Evolutionary conservation across 176 grass and related monocot genomes (phyloP), one percentile per base, ranked within the genome.

Genomic region (Cymbopogon citratus): DNA sequence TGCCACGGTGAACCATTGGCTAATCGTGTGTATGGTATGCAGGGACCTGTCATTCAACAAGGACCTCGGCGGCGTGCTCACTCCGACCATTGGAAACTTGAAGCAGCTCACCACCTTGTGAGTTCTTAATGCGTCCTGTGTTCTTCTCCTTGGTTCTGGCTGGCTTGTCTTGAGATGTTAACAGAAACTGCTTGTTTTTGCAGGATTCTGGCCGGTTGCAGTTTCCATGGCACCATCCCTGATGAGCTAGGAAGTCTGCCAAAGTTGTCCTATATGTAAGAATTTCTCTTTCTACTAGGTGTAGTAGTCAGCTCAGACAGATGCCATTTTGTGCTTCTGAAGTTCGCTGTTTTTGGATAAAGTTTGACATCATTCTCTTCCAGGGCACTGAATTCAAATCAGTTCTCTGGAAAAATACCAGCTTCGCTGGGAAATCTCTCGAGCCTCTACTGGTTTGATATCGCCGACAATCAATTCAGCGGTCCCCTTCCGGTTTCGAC

Each of bases 41-140:
- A 99, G 96, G 76, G 96, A 95, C 77, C 65, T 99, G 8, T 99
- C 96, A 1, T 93, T 78, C 83, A 99, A 99, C 81, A 80, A 68
- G 11, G 75, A 87, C 3, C 85, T 99, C 28, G 59, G 89, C 0
- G 96, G 93, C 14, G 52, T 73, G 31, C 91, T 99, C 56, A 63
- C 85, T 71, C 52, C 85, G 46, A 88, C 43, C 65, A 95, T 99
- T 18, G 93, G 96, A 65, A 86, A 91, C 59, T 45, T 99, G 76
- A 90, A 87, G 85, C 87, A 99, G 70, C 92, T 99, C 36, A 90
- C 80, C 23, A 95, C 77, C 27, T 79, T 99, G 96, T 99, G 85
- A 91, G 83, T 65, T 33, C 78, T 63, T 34, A 18, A 69, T 3
- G 45, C 54, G 69, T 63, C 34, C 49, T 3, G 65, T 56, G 69